Conservation (phyloP, 2,329 filamentous ascomycete genomes). For the Penicillium sp. region DNA sequence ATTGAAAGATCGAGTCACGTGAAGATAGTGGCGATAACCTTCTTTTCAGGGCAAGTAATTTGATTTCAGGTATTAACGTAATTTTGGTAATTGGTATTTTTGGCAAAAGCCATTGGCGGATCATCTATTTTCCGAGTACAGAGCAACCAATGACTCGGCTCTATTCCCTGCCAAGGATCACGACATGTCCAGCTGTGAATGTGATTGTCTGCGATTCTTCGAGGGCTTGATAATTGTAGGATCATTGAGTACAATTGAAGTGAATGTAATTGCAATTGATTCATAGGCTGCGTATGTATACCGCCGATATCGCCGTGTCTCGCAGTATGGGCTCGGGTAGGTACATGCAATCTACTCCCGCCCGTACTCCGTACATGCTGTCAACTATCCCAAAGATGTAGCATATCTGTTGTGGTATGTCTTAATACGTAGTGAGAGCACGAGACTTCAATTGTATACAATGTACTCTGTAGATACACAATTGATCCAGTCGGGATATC, state of each 20-base stretch:
- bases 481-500: slow-evolving; percentile 9
- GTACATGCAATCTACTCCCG: slow-evolving; percentile 11
- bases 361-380: slow-evolving; percentile 1
- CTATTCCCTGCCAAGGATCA: slow-evolving; percentile 6
- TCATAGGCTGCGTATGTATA: not conserved
- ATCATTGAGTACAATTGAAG: not conserved
- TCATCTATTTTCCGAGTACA: not conserved
- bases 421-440: not conserved
- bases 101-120: not conserved
- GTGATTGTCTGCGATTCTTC: not conserved
- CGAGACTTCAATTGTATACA: not conserved
- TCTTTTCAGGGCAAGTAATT: not conserved
- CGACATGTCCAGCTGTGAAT: not conserved
- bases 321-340: slow-evolving; percentile 9
- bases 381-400: not conserved
- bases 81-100: not conserved
- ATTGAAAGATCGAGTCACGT: slow-evolving; percentile 9
- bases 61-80: not conserved
- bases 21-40: slow-evolving; percentile 10
- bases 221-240: not conserved
- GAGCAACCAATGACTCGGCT: not conserved
- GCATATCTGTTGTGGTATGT: not conserved
- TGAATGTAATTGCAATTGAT: not conserved
- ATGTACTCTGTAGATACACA: not conserved
- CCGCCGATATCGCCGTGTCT: slow-evolving; percentile 18